Conservation (phyloP, 2,329 filamentous ascomycete genomes). For the Aspergillus pseudonomiae region DNA sequence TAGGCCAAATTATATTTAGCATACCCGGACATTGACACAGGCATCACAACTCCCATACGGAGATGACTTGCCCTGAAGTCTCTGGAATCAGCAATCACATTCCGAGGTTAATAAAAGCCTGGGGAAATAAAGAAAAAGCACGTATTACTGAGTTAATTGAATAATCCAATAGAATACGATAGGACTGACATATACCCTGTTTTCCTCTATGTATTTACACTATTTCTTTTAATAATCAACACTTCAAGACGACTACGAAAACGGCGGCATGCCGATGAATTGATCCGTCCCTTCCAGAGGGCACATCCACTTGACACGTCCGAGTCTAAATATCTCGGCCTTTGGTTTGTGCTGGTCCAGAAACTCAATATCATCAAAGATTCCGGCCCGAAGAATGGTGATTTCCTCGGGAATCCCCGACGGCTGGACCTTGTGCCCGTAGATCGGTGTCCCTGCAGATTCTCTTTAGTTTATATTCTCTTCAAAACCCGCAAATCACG, state of each 20-base stretch:
- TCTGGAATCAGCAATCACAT: constrained; percentile 19
- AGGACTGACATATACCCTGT: fast-evolving
- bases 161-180: no score
- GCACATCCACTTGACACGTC: constrained; percentile 29
- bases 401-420: constrained; percentile 25
- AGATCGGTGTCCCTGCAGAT: constrained; percentile 31
- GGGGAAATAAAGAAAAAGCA: no score
- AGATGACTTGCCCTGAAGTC: constrained; percentile 4
- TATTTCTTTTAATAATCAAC: no score
- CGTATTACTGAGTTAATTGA: no score
- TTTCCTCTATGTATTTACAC: no score
- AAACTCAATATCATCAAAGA: constrained; percentile 35
- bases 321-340: constrained; percentile 34
- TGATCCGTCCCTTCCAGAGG: constrained; percentile 31
- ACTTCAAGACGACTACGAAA: background rate
- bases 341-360: constrained; percentile 33
- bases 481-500: constrained; percentile 12
- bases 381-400: constrained; percentile 38
- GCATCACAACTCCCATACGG: no score
- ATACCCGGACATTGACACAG: background rate
- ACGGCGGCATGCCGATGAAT: constrained; percentile 27
- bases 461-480: constrained; percentile 9
- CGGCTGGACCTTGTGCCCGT: constrained; percentile 26
- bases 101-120: no score
- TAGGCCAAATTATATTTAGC: background rate